Conservation (phyloP, 2,329 filamentous ascomycete species). For the Pseudogymnoascus sp. region DNA sequence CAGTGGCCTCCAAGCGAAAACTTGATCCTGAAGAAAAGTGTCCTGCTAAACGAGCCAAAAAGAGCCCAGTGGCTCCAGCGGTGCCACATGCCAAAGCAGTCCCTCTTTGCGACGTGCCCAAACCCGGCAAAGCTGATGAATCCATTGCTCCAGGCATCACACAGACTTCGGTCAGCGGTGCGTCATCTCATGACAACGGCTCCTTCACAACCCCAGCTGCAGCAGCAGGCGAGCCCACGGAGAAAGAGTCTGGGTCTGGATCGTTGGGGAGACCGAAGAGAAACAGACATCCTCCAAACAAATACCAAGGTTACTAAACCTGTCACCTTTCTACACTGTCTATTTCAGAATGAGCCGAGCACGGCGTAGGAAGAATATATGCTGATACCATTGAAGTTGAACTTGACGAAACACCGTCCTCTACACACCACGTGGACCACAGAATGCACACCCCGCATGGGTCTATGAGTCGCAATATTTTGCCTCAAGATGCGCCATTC, state of each 20-base stretch:
- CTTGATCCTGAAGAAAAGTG: not conserved
- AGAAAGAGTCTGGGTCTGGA: not conserved
- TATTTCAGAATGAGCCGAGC: not conserved
- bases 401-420: not conserved
- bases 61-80: not conserved
- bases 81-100: not conserved
- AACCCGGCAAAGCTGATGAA: slow-evolving; percentile 1
- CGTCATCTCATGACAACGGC: not conserved
- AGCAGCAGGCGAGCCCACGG: not conserved
- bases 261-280: not conserved
- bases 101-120: not conserved
- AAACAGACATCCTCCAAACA: slow-evolving; percentile 3
- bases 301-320: slow-evolving; percentile 9
- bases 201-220: not conserved
- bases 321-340: not conserved
- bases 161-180: slow-evolving; percentile 5
- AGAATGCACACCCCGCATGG: not conserved
- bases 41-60: not conserved
- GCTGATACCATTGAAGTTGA: not conserved
- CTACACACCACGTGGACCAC: not conserved
- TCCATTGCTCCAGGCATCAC: slow-evolving; percentile 1
- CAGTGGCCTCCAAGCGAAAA: slow-evolving; percentile 1
- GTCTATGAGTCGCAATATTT: not conserved
- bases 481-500: slow-evolving; percentile 1
- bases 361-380: not conserved